Evolutionary conservation across 441 rosid genomes (phyloP).

Genomic region (Brassica hybrid): DNA sequence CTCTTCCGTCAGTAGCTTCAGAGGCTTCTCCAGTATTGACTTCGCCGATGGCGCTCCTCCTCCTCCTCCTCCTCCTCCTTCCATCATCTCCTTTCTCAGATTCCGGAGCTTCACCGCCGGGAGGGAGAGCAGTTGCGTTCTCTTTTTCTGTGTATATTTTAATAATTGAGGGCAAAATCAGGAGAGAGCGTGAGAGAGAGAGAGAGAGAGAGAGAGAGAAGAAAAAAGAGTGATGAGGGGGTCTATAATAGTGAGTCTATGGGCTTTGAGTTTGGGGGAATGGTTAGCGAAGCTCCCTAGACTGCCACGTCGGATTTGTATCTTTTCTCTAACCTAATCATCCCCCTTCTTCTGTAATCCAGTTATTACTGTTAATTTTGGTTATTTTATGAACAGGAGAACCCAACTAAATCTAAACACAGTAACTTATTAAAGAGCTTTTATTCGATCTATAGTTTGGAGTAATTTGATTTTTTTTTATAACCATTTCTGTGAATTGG

Average conservation of each 20-base stretch:
- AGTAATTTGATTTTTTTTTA: no score
- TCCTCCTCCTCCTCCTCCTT: slow-evolving; percentile 58
- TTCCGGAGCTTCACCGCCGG: slow-evolving; percentile 20
- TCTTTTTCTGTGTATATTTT: slow-evolving; percentile 37
- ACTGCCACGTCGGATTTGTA: slow-evolving; percentile 65
- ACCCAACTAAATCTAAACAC: no score
- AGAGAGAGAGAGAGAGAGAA: background rate
- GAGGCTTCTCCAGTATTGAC: slow-evolving; percentile 85
- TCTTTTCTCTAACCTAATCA: slow-evolving; percentile 35
- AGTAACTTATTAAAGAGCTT: no score
- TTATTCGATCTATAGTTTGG: no score
- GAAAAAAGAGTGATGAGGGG: background rate
- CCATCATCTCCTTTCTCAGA: slow-evolving; percentile 40
- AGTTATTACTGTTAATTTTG: background rate
- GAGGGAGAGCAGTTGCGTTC: slow-evolving; percentile 42
- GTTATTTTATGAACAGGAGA: no score
- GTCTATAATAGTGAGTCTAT: slow-evolving; percentile 21
- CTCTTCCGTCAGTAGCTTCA: slow-evolving; percentile 85
- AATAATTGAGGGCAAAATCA: slow-evolving; percentile 30
- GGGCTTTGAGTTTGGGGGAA: slow-evolving; percentile 42
- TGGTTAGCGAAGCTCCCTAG: slow-evolving; percentile 64
- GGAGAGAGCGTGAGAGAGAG: slow-evolving; percentile 19
- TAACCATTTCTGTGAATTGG: no score
- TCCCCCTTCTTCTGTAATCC: background rate
- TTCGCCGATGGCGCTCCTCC: slow-evolving; percentile 60